Evolutionary conservation across 805 yeast genomes (phyloP).

Genomic region (Hanseniaspora occidentalis): DNA sequence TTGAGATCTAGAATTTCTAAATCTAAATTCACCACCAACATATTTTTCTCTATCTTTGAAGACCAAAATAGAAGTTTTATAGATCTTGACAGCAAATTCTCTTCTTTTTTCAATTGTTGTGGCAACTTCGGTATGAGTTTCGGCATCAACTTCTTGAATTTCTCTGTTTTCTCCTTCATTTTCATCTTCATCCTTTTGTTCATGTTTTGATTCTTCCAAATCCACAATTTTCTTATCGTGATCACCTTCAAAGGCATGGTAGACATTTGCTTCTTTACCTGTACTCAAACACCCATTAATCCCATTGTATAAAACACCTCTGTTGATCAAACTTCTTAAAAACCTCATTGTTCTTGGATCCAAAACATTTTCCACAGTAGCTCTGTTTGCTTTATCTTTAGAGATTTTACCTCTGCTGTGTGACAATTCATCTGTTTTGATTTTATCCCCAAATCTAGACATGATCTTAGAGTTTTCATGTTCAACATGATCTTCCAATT

Average conservation of each 20-base stretch:
- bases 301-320: slow-evolving; percentile 62
- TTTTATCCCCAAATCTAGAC: slow-evolving; percentile 50
- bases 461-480: slow-evolving; percentile 37
- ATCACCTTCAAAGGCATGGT: slow-evolving; percentile 50
- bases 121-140: neutral
- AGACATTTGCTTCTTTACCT: slow-evolving; percentile 98
- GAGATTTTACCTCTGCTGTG: slow-evolving; percentile 44
- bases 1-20: slow-evolving; percentile 71
- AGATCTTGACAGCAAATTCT: slow-evolving; percentile 83
- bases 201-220: slow-evolving; percentile 1
- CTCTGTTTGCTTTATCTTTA: slow-evolving; percentile 82
- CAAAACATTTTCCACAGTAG: slow-evolving; percentile 91
- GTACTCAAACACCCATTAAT: slow-evolving; percentile 92
- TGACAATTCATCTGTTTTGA: slow-evolving; percentile 49
- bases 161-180: slow-evolving; percentile 2
- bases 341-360: slow-evolving; percentile 90
- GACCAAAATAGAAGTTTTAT: slow-evolving; percentile 92
- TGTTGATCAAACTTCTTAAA: slow-evolving; percentile 65
- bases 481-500: slow-evolving; percentile 9
- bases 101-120: slow-evolving; percentile 16
- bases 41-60: slow-evolving; percentile 94
- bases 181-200: neutral
- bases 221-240: slow-evolving; percentile 14
- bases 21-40: slow-evolving; percentile 91
- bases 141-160: neutral